Conservation (phyloP, 2,329 filamentous ascomycete species). For the Periconia macrospinosa region DNA sequence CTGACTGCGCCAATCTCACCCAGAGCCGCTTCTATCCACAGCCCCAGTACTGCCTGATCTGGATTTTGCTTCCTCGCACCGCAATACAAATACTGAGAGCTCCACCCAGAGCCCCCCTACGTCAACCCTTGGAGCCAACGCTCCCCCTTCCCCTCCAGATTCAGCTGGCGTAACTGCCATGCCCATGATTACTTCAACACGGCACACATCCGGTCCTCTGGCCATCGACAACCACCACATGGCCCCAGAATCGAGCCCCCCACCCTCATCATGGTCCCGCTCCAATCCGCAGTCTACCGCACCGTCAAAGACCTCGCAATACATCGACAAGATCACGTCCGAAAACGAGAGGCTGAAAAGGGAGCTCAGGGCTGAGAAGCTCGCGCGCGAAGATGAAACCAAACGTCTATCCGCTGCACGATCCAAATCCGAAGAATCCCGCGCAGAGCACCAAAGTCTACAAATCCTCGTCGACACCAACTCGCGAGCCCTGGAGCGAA, state of each 20-base stretch:
- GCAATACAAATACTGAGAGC: background rate
- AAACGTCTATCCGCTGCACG: conserved; percentile 68
- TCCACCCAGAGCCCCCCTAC: background rate
- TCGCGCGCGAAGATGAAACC: conserved; percentile 67
- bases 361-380: conserved; percentile 54
- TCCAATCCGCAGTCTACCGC: conserved; percentile 26
- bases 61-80: background rate
- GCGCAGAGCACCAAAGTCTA: conserved; percentile 69
- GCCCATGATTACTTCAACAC: conserved; percentile 32
- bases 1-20: background rate
- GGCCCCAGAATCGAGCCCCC: conserved; percentile 20
- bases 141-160: conserved; percentile 16
- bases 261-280: conserved; percentile 28
- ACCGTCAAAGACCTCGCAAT: conserved; percentile 41
- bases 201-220: conserved; percentile 35
- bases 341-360: conserved; percentile 78
- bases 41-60: conserved; percentile 1
- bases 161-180: conserved; percentile 18
- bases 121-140: conserved; percentile 14
- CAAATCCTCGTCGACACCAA: conserved; percentile 72
- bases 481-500: conserved; percentile 69
- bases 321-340: conserved; percentile 76
- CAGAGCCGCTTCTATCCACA: background rate
- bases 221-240: conserved; percentile 31
- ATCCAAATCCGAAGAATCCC: conserved; percentile 70